Evolutionary conservation across 148 eudicot species (phyloP), one percentile per base, ranked within the genome.

Genomic region (Vaccinium darrowii): DNA sequence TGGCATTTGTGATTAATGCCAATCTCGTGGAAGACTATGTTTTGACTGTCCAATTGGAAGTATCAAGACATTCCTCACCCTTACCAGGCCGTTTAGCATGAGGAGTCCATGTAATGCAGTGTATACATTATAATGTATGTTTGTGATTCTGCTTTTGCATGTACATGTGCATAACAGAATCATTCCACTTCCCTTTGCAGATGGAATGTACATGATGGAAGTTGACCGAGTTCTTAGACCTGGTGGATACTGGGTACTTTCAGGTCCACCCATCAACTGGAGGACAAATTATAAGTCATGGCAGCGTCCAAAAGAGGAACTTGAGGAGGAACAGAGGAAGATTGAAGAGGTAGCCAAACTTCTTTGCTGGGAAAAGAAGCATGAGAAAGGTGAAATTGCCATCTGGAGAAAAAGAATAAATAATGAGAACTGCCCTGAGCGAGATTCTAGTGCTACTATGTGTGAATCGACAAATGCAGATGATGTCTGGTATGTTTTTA

Each of bases 301-400:
- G 92, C 78, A 89, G 49, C 91, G 91, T 30, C 90, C 92, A 58
- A 89, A 87, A 73, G 91, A 91, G 78, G 92, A 91, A 63, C 92
- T 91, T 78, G 84, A 85, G 74, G 90, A 89, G 74, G 92, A 91
- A 76, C 92, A 91, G 56, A 87, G 87, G 73, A 89, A 84, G 80
- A 91, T 91, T 49, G 92, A 91, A 80, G 91, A 91, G 88, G 83
- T 39, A 71, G 93, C 93, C 76, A 87, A 90, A 78, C 90, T 88
- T 89, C 85, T 91, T 49, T 91, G 93, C 84, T 91, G 93, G 93
- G 93, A 91, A 71, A 91, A 91, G 88, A 91, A 88, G 83, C 85
- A 87, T 83, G 90, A 91, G 73, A 89, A 88, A 83, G 91, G 90
- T 80, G 93, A 91, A 83, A 87, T 84, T 84, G 93, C 89, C 67